phyloP scores from a whole-genome alignment of 2,329 filamentous ascomycete species.

The Chrysoporthe deuterocubensis region DNA sequence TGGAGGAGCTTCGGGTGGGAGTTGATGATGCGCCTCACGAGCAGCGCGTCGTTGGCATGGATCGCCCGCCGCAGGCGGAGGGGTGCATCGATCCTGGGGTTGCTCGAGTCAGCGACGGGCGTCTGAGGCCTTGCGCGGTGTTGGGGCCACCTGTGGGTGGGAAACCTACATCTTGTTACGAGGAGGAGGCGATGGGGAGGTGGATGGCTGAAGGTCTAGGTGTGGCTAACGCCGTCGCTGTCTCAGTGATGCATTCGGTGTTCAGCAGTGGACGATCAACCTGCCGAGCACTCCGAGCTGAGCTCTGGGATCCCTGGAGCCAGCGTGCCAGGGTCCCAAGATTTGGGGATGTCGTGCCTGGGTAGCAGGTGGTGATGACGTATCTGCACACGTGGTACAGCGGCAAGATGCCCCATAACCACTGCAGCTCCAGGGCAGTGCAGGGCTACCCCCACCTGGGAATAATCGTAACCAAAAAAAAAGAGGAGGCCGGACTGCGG shows the following conservation, averaged over 20 bases:
- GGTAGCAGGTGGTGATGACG: background rate
- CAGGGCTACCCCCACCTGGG: background rate
- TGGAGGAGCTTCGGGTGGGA: slow-evolving; percentile 73
- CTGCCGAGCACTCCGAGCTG: background rate
- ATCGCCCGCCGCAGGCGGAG: slow-evolving; percentile 83
- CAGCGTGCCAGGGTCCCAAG: background rate
- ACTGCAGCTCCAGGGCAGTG: background rate
- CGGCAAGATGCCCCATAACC: background rate
- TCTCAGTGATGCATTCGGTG: no score
- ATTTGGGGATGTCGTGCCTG: background rate
- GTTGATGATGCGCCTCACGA: slow-evolving; percentile 77
- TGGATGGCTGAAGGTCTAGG: background rate
- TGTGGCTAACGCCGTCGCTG: no score
- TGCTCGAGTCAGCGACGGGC: background rate
- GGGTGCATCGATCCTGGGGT: slow-evolving; percentile 72
- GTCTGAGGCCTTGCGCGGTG: background rate
- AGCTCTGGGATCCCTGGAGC: background rate
- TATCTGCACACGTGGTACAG: background rate
- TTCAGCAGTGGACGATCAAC: background rate
- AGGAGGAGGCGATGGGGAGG: background rate
- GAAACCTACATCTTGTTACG: background rate
- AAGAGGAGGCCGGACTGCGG: background rate
- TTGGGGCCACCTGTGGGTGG: background rate
- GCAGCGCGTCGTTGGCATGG: slow-evolving; percentile 69
- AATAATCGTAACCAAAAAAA: background rate